These are phyloP conservation scores for Fusarium sp. DNA, from an alignment of 2,329 filamentous ascomycete species.

Conservation along the genomic window DNA sequence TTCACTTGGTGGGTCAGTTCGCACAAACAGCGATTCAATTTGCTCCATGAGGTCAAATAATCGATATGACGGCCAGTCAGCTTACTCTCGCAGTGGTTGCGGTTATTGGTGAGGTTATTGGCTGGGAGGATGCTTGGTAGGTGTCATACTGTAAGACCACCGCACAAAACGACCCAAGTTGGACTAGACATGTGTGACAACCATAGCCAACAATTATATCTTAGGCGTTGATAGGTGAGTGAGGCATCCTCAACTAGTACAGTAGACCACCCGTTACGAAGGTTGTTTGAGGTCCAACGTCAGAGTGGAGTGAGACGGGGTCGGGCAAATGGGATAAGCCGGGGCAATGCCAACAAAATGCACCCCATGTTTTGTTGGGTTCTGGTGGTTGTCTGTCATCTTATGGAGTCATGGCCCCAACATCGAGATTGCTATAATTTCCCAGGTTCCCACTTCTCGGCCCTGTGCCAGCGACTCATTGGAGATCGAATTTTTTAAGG, in stretches of 20 bases:
- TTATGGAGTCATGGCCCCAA: background rate
- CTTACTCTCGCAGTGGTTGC: conserved; percentile 4
- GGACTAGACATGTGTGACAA: background rate
- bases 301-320: background rate
- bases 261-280: background rate
- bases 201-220: background rate
- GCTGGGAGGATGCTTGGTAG: background rate
- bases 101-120: background rate
- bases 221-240: background rate
- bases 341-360: background rate
- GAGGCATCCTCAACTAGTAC: no score
- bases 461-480: no score
- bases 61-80: conserved; percentile 1
- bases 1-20: no score
- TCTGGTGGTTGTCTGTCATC: background rate
- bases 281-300: background rate
- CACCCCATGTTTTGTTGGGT: background rate
- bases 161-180: background rate
- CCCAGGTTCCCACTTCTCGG: background rate
- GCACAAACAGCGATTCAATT: no score
- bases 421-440: background rate
- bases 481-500: no score
- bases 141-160: background rate
- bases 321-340: background rate
- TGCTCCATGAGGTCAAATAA: background rate